Base-by-base conservation (phyloP, 768 basidiomycete species). In the Mycena filopes region DNA sequence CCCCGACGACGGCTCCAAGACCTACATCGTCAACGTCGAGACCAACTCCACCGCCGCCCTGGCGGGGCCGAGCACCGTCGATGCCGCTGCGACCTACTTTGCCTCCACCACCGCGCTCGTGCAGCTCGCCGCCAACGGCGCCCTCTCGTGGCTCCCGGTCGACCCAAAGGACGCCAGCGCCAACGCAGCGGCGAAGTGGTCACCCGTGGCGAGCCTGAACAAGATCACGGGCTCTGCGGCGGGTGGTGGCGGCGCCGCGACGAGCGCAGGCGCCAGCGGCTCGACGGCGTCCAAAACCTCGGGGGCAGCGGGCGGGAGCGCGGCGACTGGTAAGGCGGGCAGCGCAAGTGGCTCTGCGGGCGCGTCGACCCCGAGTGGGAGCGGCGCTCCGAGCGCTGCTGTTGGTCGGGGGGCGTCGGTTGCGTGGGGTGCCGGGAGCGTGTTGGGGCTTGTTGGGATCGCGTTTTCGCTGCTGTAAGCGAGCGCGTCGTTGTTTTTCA, bases 1-100 rank as follows among this genome's bases (percentile, higher is more conserved):
- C 63, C 92, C 93, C 21, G 83, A 89, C 73, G 90, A 94, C 73
- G 86, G 87, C 66, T 88, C 86, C 6, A 81, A 82, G 25, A 89
- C 89, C n/a, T 93, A 89, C 71, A 81, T 93, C 50, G 79, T 93
- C 75, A 88, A 92, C 72, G 89, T 92, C 60, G 81, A 87, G 87
- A 84, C 79, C 65, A 93, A 93, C 78, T 83, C 85, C 10, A 93
- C 92, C 2, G 80, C 85, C 65, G 78, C 80, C 0, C 77, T 93
- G 38, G 79, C 85, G 21, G 90, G 86, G 29, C 92, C 92, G 1
- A 71, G 82, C 0, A 77, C 78, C 29, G 88, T 90, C 71, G 90
- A 92, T 72, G 60, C 90, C 36, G 66, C 72, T 4, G 86, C 90
- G 11, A 82, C 80, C 10, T 93, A 91, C 79, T 88, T 87, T 66